Base-by-base conservation (phyloP, 2,329 filamentous ascomycete genomes). In the Colletotrichum neosansevieriae region DNA sequence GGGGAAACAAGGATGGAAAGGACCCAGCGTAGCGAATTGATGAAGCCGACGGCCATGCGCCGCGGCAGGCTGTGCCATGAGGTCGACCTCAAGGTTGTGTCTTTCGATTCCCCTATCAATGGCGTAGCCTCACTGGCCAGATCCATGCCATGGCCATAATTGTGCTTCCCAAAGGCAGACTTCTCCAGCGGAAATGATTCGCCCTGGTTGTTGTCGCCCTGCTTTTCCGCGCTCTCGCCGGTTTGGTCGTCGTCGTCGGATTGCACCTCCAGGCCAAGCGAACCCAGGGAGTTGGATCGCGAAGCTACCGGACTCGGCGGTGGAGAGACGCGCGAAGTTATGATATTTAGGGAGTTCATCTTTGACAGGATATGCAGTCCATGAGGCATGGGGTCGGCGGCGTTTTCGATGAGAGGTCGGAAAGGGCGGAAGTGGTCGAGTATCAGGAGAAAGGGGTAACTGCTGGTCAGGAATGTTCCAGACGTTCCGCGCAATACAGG, bases 261-360 rank as follows among this genome's bases (percentile, higher is more conserved):
- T 66, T 81, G 76, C 71, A 84, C 78, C 57, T 82, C 81, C 54
- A 86, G 76, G 70, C 83, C 81, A 70, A 88, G 78, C 69, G 84
- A 85, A 73, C 82, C 83, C 74, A 89, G 81, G 32, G 88, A 90
- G 78, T 89, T 90, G 70, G 87, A 86, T 77, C 88, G 85, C 67
- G 88, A 85, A 63, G 87, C 84, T 50, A 79, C 77, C 38, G 87
- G 84, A 73, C 84, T 88, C 67, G 87, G 81, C 62, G 88, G 79
- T 73, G 88, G 87, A 74, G 89, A 89, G 79, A 94, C 92, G 83
- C 92, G 91, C 79, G 93, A 90, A 76, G 94, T 96, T 79, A 98
- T 89, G 80, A 97, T 93, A 84, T 96, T 97, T 85, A 97, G 86
- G 76, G 94, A 97, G 90, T 98, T 98, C 95, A 98, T 98, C 83